These are phyloP conservation scores for Plasmodium gonderi DNA, from an alignment of 169 alveolate genomes.

Conservation along the genomic window DNA sequence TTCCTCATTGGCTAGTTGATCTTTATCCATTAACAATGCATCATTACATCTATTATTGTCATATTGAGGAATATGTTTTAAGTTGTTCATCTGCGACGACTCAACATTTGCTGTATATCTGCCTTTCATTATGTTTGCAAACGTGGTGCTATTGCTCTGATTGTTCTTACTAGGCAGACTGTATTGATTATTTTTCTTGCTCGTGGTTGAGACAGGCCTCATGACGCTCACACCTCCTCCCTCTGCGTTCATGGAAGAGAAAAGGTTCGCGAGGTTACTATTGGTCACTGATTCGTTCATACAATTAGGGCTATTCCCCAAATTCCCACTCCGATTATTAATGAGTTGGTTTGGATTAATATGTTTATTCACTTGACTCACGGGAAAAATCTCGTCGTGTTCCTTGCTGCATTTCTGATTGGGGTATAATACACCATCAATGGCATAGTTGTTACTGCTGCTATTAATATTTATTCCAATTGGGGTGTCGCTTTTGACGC, in stretches of 20 bases:
- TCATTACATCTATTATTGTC: neutral
- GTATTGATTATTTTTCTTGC: no score
- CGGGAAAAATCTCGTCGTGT: neutral
- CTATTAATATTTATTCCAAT: neutral
- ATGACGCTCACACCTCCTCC: neutral
- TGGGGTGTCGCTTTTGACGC: no score
- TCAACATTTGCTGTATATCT: neutral
- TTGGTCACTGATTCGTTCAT: neutral
- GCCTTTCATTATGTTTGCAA: neutral
- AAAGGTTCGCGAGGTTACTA: neutral
- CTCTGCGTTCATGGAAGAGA: neutral
- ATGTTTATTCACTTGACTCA: neutral
- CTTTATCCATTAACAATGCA: neutral
- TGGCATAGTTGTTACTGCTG: neutral
- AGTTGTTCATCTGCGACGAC: neutral
- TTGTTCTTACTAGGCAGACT: no score
- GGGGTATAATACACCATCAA: no score
- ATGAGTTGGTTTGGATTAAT: neutral
- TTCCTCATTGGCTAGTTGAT: neutral
- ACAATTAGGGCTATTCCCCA: neutral
- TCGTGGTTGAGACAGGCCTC: neutral
- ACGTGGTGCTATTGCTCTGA: neutral
- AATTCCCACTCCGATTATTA: neutral
- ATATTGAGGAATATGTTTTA: neutral
- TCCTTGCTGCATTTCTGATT: neutral